phyloP scores from a whole-genome alignment of 306 rosid genomes.

The Hippophae gyantsensis region DNA sequence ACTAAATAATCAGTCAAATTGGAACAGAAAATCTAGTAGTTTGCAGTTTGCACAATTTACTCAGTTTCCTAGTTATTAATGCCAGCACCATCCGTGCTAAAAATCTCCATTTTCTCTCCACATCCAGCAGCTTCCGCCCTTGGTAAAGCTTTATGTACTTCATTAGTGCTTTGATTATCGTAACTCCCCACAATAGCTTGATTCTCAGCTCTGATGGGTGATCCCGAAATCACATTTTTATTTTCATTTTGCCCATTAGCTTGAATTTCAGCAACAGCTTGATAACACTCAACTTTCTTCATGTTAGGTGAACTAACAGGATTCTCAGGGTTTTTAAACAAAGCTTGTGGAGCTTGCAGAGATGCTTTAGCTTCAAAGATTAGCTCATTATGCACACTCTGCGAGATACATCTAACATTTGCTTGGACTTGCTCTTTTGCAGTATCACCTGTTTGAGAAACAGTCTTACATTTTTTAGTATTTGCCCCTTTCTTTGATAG shows the following conservation, averaged over 20 bases:
- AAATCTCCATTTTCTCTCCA: conserved; percentile 13
- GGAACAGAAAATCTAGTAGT: background rate
- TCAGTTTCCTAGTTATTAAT: background rate
- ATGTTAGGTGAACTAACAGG: conserved; percentile 13
- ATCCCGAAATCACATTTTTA: conserved; percentile 6
- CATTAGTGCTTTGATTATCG: conserved; percentile 24
- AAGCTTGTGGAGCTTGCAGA: conserved; percentile 14
- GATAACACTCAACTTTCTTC: conserved; percentile 8
- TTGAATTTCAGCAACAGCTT: conserved; percentile 10
- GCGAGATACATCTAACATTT: conserved; percentile 10
- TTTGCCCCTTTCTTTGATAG: conserved; percentile 31
- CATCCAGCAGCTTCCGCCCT: conserved; percentile 14
- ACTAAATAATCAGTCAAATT: conserved; percentile 9
- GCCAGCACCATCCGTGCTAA: conserved; percentile 5
- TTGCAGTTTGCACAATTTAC: too few species aligned
- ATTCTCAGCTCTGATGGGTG: background rate
- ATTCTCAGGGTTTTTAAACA: conserved; percentile 12
- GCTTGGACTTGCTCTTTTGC: conserved; percentile 3
- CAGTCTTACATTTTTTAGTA: conserved; percentile 8
- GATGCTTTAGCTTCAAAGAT: conserved; percentile 21
- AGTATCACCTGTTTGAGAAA: background rate
- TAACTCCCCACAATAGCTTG: conserved; percentile 7
- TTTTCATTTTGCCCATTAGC: conserved; percentile 20
- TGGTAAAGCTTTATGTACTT: conserved; percentile 18
- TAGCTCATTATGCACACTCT: conserved; percentile 2